Percentiles rank a stretch among this genome's conserved stretches.
Conservation (phyloP, 495 filamentous ascomycete genomes). For the Talaromyces trachyspermus region DNA sequence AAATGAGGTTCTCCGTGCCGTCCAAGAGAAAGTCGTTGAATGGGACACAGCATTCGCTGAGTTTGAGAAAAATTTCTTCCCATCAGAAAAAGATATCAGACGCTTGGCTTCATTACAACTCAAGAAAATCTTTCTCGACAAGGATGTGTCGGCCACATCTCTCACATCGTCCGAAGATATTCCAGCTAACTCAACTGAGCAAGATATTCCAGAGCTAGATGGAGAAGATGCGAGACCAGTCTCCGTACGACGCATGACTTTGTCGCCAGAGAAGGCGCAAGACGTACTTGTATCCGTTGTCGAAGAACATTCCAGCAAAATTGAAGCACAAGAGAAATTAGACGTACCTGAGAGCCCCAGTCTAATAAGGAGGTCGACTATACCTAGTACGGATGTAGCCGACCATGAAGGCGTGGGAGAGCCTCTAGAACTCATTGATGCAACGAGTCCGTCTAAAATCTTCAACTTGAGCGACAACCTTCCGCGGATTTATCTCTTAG, state of each 20-base stretch:
- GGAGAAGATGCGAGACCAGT: conserved; percentile 26
- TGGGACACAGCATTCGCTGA: conserved; percentile 88
- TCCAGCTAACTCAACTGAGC: conserved; percentile 31
- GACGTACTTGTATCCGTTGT: conserved; percentile 63
- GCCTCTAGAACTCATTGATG: conserved; percentile 65
- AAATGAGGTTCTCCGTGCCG: conserved; percentile 76
- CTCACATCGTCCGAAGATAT: conserved; percentile 55
- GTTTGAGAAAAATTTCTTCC: conserved; percentile 91
- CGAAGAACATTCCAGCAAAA: conserved; percentile 51
- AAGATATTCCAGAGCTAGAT: conserved; percentile 39
- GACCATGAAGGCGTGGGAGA: conserved; percentile 54
- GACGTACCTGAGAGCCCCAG: conserved; percentile 1
- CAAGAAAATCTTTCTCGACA: conserved; percentile 89
- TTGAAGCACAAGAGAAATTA: conserved; percentile 16
- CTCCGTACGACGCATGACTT: conserved; percentile 40
- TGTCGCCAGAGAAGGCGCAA: conserved; percentile 60
- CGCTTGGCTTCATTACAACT: conserved; percentile 85
- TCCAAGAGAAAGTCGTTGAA: conserved; percentile 86
- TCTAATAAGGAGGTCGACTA: neutral
- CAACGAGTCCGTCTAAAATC: conserved; percentile 29
- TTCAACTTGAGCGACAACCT: conserved; percentile 6
- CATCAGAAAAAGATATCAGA: conserved; percentile 94
- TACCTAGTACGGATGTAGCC: neutral
- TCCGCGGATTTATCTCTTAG: conserved; percentile 9
- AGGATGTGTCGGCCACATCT: conserved; percentile 65